Evolutionary conservation across 768 basidiomycete genomes (phyloP).

Genomic region (Suillus decipiens): DNA sequence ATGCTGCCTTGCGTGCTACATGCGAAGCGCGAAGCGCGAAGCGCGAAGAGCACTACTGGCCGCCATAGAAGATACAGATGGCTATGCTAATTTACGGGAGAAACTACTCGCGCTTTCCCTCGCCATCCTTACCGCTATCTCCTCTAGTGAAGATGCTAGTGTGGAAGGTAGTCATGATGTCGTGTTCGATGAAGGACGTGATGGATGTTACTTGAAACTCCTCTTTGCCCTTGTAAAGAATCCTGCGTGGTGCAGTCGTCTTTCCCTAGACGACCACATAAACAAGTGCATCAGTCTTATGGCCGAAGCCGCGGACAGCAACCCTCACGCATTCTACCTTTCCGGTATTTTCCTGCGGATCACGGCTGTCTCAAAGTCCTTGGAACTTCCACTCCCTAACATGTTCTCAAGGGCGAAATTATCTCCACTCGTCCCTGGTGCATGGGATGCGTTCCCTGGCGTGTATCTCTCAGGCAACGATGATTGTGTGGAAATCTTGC

Average conservation of each 20-base stretch:
- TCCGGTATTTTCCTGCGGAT: conserved; percentile 2
- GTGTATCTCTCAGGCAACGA: conserved; percentile 8
- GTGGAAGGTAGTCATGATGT: not conserved
- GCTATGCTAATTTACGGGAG: not conserved
- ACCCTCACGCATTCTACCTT: conserved; percentile 4
- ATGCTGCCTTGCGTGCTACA: conserved; percentile 12
- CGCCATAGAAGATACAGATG: not conserved
- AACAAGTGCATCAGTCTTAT: conserved; percentile 4
- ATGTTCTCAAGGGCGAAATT: conserved; percentile 5
- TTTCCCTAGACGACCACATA: conserved; percentile 5
- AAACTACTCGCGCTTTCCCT: conserved; percentile 6
- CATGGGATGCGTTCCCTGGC: conserved; percentile 8
- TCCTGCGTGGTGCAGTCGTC: not conserved
- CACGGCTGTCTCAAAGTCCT: not conserved
- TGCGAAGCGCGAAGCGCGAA: not conserved
- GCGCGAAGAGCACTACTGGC: not conserved
- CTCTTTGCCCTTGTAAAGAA: conserved; percentile 4
- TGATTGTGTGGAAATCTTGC: conserved; percentile 8
- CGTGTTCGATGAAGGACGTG: conserved; percentile 1
- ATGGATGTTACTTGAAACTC: conserved; percentile 6
- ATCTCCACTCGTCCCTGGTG: not conserved
- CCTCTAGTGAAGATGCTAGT: conserved; percentile 5
- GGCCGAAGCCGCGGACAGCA: conserved; percentile 4
- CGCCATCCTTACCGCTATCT: conserved; percentile 6
- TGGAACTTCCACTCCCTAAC: not conserved